Evolutionary conservation across 2,329 filamentous ascomycete species (phyloP), one percentile per base, ranked within the genome.

Genomic region (Fusarium protoensiforme): DNA sequence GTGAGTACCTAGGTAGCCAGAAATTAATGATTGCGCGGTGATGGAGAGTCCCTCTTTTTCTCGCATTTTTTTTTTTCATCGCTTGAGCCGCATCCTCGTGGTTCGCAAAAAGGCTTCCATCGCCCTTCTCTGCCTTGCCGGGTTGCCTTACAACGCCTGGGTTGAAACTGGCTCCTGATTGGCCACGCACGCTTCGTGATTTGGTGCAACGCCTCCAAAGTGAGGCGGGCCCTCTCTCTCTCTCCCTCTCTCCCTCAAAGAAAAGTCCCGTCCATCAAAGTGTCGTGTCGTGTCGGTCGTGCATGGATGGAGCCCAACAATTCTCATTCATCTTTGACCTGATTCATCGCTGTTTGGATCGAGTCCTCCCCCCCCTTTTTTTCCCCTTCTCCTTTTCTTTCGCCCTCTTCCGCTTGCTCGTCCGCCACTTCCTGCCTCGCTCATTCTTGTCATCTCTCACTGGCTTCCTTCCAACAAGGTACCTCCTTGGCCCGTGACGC

Each of bases 101-200:
- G 48, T 53, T 53, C 48, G 48, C 48, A 53, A 53, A 53, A 59
- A 46, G 22, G 53, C 35, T 48, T 33, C 48, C 27, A 20, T 58
- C 41, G 43, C 39, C 66, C 8, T 39, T 67, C 54, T n/a, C 18
- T 63, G 59, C 59, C 59, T 61, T 24, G 48, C 41, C 27, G 27
- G 60, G 71, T 48, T 74, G 71, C 71, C 71, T 74, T 53, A 68
- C 57, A 18, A 58, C 27, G 39, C 43, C 68, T 63, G 58, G 64
- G 71, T 74, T 73, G 71, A 73, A 73, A 69, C 20, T n/a, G 48
- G 36, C 8, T 13, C 14, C 53, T 72, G 57, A 65, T 73, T 73
- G 71, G 71, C 13, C 31, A 9, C 43, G 51, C 18, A 54, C 16
- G 3, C 24, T 51, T 62, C 39, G 60, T 41, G 46, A 10, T 41